Percentiles rank a stretch among this genome's conserved stretches.
Evolutionary conservation across 2,329 filamentous ascomycete species (phyloP).

Genomic region (Blastomyces parvus): DNA sequence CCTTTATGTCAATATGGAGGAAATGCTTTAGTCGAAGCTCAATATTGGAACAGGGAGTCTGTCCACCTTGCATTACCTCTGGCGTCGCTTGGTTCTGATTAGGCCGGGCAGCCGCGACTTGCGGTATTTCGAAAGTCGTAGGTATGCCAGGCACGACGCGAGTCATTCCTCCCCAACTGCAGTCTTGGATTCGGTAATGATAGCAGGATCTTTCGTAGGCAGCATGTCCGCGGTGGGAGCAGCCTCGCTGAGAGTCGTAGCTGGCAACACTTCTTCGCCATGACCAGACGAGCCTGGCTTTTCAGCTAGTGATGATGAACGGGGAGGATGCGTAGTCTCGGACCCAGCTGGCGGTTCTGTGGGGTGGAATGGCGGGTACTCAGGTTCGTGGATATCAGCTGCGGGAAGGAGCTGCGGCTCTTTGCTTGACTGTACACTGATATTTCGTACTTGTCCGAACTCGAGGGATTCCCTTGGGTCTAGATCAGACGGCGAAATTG

Average conservation of each 20-base stretch:
- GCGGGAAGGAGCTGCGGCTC: slow-evolving; percentile 15
- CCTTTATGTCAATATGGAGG: not conserved
- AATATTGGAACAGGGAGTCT: too few species aligned
- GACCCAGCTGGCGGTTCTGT: slow-evolving; percentile 25
- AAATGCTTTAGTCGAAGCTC: not conserved
- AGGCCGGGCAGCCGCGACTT: not conserved
- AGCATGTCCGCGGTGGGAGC: not conserved
- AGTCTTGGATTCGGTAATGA: not conserved
- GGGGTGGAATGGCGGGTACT: slow-evolving; percentile 25
- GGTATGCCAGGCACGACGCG: not conserved
- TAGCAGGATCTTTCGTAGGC: not conserved
- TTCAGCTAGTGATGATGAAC: slow-evolving; percentile 30
- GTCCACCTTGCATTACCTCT: not conserved
- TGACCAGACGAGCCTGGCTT: not conserved
- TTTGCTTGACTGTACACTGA: not conserved
- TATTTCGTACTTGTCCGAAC: not conserved
- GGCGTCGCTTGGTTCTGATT: not conserved
- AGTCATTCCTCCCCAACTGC: not conserved
- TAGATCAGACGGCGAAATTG: not conserved
- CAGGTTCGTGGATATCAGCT: slow-evolving; percentile 14
- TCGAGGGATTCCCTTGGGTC: not conserved
- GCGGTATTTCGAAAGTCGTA: not conserved
- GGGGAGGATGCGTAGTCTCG: slow-evolving; percentile 23
- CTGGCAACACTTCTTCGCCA: not conserved
- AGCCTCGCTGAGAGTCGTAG: not conserved